Conservation (phyloP, 177 flowering plant species). For the Vitis hybrid region DNA sequence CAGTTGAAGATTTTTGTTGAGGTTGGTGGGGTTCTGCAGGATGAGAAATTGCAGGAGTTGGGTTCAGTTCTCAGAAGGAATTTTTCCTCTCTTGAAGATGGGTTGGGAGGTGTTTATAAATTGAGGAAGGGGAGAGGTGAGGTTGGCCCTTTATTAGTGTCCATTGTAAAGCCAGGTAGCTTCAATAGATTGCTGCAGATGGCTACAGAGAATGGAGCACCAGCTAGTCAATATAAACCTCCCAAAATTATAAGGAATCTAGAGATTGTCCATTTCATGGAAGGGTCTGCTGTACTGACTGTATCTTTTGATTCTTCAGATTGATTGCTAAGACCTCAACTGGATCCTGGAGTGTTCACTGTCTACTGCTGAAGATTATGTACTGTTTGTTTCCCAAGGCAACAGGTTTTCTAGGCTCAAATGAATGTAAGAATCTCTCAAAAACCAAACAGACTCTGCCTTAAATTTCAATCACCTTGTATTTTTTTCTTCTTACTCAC, state of each 20-base stretch:
- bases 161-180: conserved; percentile 34
- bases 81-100: conserved; percentile 32
- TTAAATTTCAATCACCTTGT: too few relatives aligned
- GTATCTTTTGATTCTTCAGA: conserved; percentile 8
- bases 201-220: conserved; percentile 40
- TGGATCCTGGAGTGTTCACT: too few relatives aligned
- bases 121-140: conserved; percentile 34
- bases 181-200: conserved; percentile 27
- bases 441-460: too few relatives aligned
- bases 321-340: background rate
- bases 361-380: too few relatives aligned
- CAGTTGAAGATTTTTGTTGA: conserved; percentile 37
- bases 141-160: conserved; percentile 30
- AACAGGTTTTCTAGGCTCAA: too few relatives aligned
- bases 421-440: too few relatives aligned
- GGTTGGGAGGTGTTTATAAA: conserved; percentile 33
- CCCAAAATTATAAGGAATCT: conserved; percentile 43
- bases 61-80: conserved; percentile 21
- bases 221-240: conserved; percentile 46
- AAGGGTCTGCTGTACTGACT: conserved; percentile 19
- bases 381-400: too few relatives aligned
- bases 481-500: too few relatives aligned
- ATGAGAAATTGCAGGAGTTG: conserved; percentile 20
- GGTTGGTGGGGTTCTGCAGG: conserved; percentile 15
- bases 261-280: conserved; percentile 29